A percentile compares a stretch with the other conserved stretches of the same genome.
phyloP scores from a whole-genome alignment of 1,284 basidiomycete genomes.

The Irpex lacteus region DNA sequence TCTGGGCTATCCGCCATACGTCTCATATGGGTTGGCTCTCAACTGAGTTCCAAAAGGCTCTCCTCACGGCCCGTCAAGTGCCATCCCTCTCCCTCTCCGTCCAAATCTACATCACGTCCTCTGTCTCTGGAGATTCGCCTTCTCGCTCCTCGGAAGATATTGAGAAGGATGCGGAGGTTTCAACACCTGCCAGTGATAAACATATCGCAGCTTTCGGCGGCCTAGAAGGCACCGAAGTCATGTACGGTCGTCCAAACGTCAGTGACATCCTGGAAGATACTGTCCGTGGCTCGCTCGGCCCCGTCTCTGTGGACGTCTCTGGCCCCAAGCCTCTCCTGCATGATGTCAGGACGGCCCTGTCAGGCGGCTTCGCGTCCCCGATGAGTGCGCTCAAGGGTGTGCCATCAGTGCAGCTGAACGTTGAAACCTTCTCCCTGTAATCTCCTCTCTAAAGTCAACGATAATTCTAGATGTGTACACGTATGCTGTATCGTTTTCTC shows the following conservation, averaged over 20 bases:
- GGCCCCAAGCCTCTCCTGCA: conserved; percentile 41
- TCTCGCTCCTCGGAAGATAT: not conserved
- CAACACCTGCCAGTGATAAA: not conserved
- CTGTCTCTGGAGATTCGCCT: not conserved
- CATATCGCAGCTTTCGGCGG: not conserved
- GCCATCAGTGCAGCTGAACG: conserved; percentile 41
- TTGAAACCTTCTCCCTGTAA: conserved; percentile 32
- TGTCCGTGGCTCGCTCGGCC: conserved; percentile 20
- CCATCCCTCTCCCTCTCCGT: conserved; percentile 30
- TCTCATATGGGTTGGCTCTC: conserved; percentile 43
- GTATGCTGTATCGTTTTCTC: not conserved
- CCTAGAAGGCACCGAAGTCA: conserved; percentile 8
- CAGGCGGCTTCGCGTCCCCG: conserved; percentile 35
- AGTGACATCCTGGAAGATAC: conserved; percentile 22
- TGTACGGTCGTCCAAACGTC: conserved; percentile 28
- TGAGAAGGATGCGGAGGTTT: conserved; percentile 12
- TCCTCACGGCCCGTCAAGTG: conserved; percentile 27
- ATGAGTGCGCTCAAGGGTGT: conserved; percentile 37
- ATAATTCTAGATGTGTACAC: not conserved
- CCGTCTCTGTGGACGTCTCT: conserved; percentile 40
- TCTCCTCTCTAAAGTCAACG: not conserved
- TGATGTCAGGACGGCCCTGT: conserved; percentile 37
- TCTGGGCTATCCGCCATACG: conserved; percentile 44
- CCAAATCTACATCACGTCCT: conserved; percentile 36
- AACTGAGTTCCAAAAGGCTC: conserved; percentile 30